Conservation (phyloP, 202 grass and related monocot genomes). For the Hordeum pubiflorum region DNA sequence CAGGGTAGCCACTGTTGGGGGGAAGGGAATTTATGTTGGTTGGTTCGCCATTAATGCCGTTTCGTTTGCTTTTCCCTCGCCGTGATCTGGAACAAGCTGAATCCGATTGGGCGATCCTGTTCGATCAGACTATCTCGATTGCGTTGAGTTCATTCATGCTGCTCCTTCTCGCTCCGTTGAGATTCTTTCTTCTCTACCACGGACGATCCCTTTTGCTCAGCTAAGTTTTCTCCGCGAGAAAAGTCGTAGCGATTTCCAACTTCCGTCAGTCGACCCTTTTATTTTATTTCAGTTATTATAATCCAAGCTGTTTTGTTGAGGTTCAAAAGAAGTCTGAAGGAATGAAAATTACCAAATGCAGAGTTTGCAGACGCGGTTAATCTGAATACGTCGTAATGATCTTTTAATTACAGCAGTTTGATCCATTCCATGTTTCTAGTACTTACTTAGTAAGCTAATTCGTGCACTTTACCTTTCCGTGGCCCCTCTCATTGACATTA, state of each 20-base stretch:
- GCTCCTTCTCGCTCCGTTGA: background rate
- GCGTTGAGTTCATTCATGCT: background rate
- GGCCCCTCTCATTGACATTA: background rate
- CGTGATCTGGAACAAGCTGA: constrained; percentile 9
- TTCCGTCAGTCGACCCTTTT: background rate
- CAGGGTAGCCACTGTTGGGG: background rate
- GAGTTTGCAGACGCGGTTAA: background rate
- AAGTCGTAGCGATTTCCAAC: background rate
- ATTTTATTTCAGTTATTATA: background rate
- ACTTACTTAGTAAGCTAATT: background rate
- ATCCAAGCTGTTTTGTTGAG: background rate
- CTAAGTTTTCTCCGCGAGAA: background rate
- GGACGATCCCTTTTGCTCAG: background rate
- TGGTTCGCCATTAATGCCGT: background rate
- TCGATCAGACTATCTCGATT: background rate
- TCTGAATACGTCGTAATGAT: background rate
- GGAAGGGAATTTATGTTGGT: background rate
- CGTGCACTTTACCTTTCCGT: background rate
- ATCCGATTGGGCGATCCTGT: constrained; percentile 4
- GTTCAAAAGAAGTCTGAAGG: background rate
- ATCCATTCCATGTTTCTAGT: background rate
- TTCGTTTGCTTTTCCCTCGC: background rate
- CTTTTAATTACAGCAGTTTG: background rate
- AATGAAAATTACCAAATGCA: background rate
- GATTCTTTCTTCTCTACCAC: background rate